These are phyloP conservation scores for Xylariaceae sp. DNA, from an alignment of 2,329 filamentous ascomycete genomes.

Conservation along the genomic window DNA sequence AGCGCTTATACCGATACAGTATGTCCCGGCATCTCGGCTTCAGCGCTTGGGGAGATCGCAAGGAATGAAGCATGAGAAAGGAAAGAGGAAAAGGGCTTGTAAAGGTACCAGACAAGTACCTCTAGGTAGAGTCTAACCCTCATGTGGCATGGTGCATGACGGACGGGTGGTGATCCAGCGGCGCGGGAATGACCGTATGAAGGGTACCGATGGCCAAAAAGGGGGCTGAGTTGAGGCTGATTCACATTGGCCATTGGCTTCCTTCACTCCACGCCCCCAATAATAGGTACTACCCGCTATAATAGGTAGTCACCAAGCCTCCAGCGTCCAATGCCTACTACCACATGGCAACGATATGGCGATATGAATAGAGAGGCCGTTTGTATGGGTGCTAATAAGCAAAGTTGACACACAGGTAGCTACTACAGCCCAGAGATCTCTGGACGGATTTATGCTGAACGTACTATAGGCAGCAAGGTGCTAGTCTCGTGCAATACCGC, in stretches of 20 bases:
- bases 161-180: conserved; percentile 9
- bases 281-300: conserved; percentile 17
- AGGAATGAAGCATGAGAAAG: too few species aligned
- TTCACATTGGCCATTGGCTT: neutral
- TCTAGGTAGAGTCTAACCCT: too few species aligned
- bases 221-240: conserved; percentile 38
- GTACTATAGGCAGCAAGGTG: neutral
- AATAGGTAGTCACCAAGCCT: neutral
- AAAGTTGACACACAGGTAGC: neutral
- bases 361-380: neutral
- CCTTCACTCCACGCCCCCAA: conserved; percentile 25
- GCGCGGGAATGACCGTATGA: conserved; percentile 22
- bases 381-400: neutral
- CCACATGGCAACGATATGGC: neutral
- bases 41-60: too few species aligned
- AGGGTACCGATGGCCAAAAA: neutral
- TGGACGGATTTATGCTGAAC: neutral
- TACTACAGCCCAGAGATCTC: neutral
- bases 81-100: too few species aligned
- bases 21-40: neutral
- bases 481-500: neutral
- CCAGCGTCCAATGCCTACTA: conserved; percentile 1
- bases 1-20: neutral
- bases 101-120: too few species aligned
- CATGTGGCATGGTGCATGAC: too few species aligned